Conservation (phyloP, 306 rosid genomes). For the Psophocarpus tetragonolobus region DNA sequence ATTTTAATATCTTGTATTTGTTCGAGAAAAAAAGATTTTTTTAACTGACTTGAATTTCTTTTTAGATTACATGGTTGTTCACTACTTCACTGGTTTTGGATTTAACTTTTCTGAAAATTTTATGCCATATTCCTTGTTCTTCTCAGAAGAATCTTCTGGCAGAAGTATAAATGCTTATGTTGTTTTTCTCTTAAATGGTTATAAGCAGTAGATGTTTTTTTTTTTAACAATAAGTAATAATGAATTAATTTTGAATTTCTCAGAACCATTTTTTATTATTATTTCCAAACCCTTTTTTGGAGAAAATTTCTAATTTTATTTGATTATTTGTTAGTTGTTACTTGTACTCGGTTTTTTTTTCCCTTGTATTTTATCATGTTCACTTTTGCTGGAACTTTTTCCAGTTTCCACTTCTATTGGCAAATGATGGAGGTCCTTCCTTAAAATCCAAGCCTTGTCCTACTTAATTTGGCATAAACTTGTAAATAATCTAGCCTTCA, state of each 20-base stretch:
- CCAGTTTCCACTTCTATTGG: background rate
- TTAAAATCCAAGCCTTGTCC: background rate
- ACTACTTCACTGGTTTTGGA: background rate
- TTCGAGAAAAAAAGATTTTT: background rate
- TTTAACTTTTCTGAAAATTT: background rate
- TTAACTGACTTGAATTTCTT: background rate
- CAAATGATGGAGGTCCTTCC: slow-evolving; percentile 12
- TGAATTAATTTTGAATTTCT: background rate
- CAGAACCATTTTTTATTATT: background rate
- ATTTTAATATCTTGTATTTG: background rate
- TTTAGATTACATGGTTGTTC: background rate
- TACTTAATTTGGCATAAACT: background rate
- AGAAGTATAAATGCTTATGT: no score
- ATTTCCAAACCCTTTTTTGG: background rate
- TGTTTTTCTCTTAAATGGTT: background rate
- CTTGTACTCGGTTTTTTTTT: background rate
- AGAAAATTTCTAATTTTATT: background rate
- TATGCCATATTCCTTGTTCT: background rate
- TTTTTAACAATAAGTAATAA: background rate
- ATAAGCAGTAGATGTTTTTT: no score
- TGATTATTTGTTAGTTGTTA: background rate
- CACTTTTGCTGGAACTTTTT: slow-evolving; percentile 5
- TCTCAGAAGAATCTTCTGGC: background rate
- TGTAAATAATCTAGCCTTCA: background rate
- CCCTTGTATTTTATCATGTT: background rate